These are phyloP conservation scores for Annulohypoxylon nitens DNA, from an alignment of 495 filamentous ascomycete genomes.

Conservation along the genomic window DNA sequence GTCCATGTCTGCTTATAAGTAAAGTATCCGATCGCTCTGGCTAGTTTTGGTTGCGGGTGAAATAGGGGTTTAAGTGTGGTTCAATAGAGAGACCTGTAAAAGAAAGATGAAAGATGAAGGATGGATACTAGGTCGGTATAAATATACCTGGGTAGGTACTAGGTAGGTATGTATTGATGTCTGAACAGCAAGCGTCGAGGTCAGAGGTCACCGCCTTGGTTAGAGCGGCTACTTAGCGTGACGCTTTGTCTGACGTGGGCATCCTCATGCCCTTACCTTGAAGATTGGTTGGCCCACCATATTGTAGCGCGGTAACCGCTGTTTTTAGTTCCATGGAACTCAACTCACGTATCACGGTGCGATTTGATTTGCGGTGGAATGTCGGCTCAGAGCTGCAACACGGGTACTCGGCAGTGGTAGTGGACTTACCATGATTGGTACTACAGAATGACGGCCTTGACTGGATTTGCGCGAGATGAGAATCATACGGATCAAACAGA, in stretches of 20 bases:
- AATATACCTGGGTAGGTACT: conserved; percentile 7
- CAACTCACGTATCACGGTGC: not conserved
- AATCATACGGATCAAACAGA: not conserved
- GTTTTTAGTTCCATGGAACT: conserved; percentile 20
- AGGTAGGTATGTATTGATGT: conserved; percentile 16
- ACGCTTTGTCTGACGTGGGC: conserved; percentile 36
- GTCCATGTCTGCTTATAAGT: conserved; percentile 27
- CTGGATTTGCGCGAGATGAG: conserved; percentile 1
- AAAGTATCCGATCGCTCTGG: not conserved
- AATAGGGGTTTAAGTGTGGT: not conserved
- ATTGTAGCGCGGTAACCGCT: conserved; percentile 5
- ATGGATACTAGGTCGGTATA: not conserved
- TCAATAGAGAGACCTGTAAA: not conserved
- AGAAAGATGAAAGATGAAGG: not conserved
- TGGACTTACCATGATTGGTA: not conserved
- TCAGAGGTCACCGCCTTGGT: not conserved
- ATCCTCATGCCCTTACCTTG: conserved; percentile 12
- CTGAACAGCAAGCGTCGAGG: not conserved
- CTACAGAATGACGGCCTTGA: not conserved
- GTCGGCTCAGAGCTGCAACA: conserved; percentile 17
- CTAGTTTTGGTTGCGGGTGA: not conserved
- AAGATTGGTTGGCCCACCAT: conserved; percentile 19
- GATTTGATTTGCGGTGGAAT: conserved; percentile 21
- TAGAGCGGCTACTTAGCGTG: conserved; percentile 11
- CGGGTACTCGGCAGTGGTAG: conserved; percentile 12